Evolutionary conservation across 495 filamentous ascomycete species (phyloP).

Genomic region (Sordaria brevicollis): DNA sequence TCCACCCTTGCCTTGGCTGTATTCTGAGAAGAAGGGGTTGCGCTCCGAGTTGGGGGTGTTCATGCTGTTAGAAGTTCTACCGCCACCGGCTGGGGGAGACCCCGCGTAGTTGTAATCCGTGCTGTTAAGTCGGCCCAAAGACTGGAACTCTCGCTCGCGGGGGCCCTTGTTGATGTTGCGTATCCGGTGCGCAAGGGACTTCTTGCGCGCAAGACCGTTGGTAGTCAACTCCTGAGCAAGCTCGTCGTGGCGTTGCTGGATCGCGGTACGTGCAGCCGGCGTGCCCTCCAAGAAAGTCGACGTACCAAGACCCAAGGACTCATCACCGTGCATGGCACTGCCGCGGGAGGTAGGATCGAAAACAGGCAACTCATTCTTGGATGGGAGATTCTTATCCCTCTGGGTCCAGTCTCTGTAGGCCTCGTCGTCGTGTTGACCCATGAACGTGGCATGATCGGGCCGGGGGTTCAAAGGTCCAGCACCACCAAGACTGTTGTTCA

Average conservation of each 20-base stretch:
- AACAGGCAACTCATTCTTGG: slow-evolving; percentile 33
- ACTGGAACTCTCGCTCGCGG: slow-evolving; percentile 31
- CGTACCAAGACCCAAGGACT: slow-evolving; percentile 78
- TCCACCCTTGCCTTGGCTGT: slow-evolving; percentile 33
- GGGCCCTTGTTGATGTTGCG: slow-evolving; percentile 52
- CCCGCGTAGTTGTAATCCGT: slow-evolving; percentile 31
- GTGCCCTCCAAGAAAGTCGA: slow-evolving; percentile 95
- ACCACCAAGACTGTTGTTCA: slow-evolving; percentile 87
- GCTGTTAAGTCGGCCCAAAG: slow-evolving; percentile 43
- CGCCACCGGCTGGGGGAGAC: slow-evolving; percentile 40
- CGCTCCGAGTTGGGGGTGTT: slow-evolving; percentile 52
- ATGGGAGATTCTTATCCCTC: slow-evolving; percentile 13
- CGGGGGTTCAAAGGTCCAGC: slow-evolving; percentile 73
- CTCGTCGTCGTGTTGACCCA: slow-evolving; percentile 70
- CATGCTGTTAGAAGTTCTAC: slow-evolving; percentile 59
- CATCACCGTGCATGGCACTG: slow-evolving; percentile 71
- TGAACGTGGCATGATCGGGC: slow-evolving; percentile 72
- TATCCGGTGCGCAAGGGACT: slow-evolving; percentile 82
- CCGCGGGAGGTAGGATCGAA: slow-evolving; percentile 42
- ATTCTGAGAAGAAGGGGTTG: slow-evolving; percentile 87
- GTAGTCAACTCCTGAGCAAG: slow-evolving; percentile 36
- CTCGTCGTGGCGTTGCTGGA: slow-evolving; percentile 66
- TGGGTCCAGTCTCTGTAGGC: slow-evolving; percentile 68
- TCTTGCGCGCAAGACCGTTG: slow-evolving; percentile 76
- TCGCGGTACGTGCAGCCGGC: slow-evolving; percentile 73